A percentile compares a stretch with the other conserved stretches of the same genome.
Conservation (phyloP, 306 rosid species). For the Trifolium subterraneum region DNA sequence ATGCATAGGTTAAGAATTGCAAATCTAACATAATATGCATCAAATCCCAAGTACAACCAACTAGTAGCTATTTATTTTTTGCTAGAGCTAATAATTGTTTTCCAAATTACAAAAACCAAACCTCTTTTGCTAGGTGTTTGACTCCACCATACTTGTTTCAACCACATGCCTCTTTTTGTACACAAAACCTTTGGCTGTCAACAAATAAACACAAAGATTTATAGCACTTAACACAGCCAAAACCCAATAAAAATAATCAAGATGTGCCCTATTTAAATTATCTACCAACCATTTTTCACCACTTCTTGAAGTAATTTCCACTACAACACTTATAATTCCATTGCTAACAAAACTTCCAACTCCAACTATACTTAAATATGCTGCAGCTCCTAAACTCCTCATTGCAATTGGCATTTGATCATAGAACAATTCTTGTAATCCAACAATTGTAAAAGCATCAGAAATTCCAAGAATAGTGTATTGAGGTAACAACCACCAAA, state of each 20-base stretch:
- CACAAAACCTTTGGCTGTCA: conserved; percentile 55
- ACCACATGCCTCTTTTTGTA: conserved; percentile 53
- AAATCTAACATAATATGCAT: too few relatives aligned
- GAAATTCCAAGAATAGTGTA: conserved; percentile 56
- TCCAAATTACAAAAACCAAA: background rate
- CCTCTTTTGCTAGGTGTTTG: background rate
- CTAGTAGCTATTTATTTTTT: background rate
- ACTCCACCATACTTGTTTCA: conserved; percentile 19
- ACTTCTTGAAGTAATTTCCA: conserved; percentile 32
- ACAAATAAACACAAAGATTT: conserved; percentile 52
- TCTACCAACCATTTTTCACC: conserved; percentile 63
- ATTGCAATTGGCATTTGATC: conserved; percentile 65
- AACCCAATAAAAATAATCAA: conserved; percentile 67
- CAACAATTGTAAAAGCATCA: conserved; percentile 64
- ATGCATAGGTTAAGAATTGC: too few relatives aligned
- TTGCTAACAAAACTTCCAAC: conserved; percentile 61
- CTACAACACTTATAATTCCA: conserved; percentile 50
- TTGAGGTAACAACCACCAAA: conserved; percentile 88
- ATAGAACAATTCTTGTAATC: conserved; percentile 70
- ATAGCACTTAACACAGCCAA: conserved; percentile 62
- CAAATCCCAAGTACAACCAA: background rate
- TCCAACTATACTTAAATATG: conserved; percentile 58
- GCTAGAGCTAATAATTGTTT: too few relatives aligned
- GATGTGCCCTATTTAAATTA: conserved; percentile 68
- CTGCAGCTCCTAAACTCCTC: conserved; percentile 87